Conservation (phyloP, 2,329 filamentous ascomycete species). For the Cladosporium sp. region DNA sequence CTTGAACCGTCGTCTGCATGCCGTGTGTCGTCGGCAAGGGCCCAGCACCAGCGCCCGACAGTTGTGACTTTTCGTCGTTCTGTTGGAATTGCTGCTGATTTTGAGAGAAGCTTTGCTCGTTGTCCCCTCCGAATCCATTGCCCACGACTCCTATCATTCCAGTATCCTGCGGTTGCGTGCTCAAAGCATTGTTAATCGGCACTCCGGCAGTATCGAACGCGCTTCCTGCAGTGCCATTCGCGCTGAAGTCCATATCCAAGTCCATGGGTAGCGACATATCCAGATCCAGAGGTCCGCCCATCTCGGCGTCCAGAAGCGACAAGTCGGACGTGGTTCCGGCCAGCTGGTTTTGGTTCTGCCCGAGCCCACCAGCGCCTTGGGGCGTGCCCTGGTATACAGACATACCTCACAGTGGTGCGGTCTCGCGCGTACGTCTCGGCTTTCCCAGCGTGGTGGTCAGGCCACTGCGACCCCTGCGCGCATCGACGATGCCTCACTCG, state of each 20-base stretch:
- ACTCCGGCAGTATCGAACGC: slow-evolving; percentile 10
- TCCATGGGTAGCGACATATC: slow-evolving; percentile 46
- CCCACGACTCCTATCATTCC: not conserved
- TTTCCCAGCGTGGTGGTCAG: slow-evolving; percentile 3
- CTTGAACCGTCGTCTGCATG: slow-evolving; percentile 42
- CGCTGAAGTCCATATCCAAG: slow-evolving; percentile 39
- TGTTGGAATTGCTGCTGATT: slow-evolving; percentile 24
- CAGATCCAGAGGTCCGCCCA: slow-evolving; percentile 37
- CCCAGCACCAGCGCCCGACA: slow-evolving; percentile 49
- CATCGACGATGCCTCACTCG: slow-evolving; percentile 10
- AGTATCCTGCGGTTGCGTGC: slow-evolving; percentile 14
- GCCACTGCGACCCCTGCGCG: slow-evolving; percentile 1
- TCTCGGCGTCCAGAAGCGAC: slow-evolving; percentile 64
- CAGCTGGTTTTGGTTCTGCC: slow-evolving; percentile 22
- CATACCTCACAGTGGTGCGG: not conserved
- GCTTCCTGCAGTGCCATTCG: slow-evolving; percentile 24
- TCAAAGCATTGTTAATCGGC: not conserved
- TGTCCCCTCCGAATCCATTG: slow-evolving; percentile 22
- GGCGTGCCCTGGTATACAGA: slow-evolving; percentile 10
- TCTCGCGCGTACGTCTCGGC: slow-evolving; percentile 2
- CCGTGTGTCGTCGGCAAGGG: slow-evolving; percentile 55
- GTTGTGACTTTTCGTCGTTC: slow-evolving; percentile 16
- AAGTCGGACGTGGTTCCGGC: slow-evolving; percentile 37
- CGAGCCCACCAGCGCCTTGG: not conserved
- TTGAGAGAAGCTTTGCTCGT: slow-evolving; percentile 3